Conservation (phyloP, 2,329 filamentous ascomycete genomes). For the Aspergillus sp. region DNA sequence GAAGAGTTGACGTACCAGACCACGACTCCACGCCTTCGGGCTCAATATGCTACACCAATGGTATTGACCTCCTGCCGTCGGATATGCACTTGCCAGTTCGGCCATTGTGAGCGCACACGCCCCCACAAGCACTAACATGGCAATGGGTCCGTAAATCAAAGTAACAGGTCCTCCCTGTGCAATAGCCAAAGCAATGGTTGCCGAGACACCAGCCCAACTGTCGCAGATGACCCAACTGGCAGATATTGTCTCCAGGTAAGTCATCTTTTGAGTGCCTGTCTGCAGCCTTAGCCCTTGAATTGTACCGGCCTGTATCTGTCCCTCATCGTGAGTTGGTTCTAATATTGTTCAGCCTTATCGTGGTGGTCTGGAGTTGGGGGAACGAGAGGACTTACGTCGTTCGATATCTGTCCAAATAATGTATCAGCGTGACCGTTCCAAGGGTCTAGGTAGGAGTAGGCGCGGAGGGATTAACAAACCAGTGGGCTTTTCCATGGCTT, state of each 20-base stretch:
- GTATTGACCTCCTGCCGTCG: constrained; percentile 41
- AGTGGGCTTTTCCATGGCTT: background rate
- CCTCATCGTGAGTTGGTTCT: background rate
- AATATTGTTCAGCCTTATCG: background rate
- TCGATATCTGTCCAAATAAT: background rate
- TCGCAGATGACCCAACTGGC: constrained; percentile 21
- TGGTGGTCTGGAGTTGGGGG: background rate
- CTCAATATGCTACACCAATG: constrained; percentile 34
- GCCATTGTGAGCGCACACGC: constrained; percentile 29
- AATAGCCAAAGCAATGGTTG: constrained; percentile 20
- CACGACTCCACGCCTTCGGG: constrained; percentile 10
- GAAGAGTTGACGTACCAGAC: constrained; percentile 21
- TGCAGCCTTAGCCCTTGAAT: background rate
- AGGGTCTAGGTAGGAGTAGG: background rate
- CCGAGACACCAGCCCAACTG: constrained; percentile 23
- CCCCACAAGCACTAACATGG: background rate
- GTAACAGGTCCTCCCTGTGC: constrained; percentile 21
- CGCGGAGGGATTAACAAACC: background rate
- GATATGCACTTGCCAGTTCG: constrained; percentile 36
- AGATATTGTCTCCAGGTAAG: background rate
- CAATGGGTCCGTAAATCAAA: constrained; percentile 13
- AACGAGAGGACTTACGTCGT: background rate
- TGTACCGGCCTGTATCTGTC: background rate
- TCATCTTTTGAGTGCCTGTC: background rate
- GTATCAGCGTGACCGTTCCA: background rate